Evolutionary conservation across 1,139 yeast species (phyloP), one percentile per base, ranked within the genome.

Genomic region (Zygoascus sp.): DNA sequence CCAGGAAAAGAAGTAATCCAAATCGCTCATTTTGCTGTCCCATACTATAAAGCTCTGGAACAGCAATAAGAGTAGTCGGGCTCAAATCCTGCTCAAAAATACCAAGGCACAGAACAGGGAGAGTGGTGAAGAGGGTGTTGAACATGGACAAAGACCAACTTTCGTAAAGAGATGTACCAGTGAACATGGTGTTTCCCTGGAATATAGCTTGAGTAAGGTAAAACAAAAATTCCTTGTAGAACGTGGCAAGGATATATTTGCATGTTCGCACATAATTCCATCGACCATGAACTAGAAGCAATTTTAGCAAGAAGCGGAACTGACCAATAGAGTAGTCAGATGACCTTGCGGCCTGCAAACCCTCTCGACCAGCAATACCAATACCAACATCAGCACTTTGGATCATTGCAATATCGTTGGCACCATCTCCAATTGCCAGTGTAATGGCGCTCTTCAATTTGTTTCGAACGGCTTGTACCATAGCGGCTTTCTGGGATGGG

Each of bases 351-450:
- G 98, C 98, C 62, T 92, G 98, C 42, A 92, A 69, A 1, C 98
- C 98, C 68, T 92, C 98, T 58, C 84, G 85, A 42, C 98, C 98
- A 1, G 97, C 90, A 47, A 92, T 92, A 35, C 98, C 98, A 52
- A 92, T 81, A 19, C 99, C 99, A 49, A 92, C 90, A 66, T 92
- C 97, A 0, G 98, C 99, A 61, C 95, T 85, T 68, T 92, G 97
- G 53, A 92, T 92, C 99, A 92, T 92, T 2, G 98, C 97, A 64
- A 92, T 89, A 65, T 92, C 99, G 62, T 92, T 92, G 1, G 99
- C 98, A 57, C 99, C 99, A 68, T 92, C 99, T n/a, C 98, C 99
- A 61, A 94, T 87, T 0, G 98, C 98, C 51, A 94, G 73, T 0
- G 97, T 88, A 5, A 92, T 96, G 23, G 86, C 73, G 7, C 71